These are phyloP conservation scores for Chenopodium berlandieri DNA, from an alignment of 148 eudicot species.

Conservation along the genomic window DNA sequence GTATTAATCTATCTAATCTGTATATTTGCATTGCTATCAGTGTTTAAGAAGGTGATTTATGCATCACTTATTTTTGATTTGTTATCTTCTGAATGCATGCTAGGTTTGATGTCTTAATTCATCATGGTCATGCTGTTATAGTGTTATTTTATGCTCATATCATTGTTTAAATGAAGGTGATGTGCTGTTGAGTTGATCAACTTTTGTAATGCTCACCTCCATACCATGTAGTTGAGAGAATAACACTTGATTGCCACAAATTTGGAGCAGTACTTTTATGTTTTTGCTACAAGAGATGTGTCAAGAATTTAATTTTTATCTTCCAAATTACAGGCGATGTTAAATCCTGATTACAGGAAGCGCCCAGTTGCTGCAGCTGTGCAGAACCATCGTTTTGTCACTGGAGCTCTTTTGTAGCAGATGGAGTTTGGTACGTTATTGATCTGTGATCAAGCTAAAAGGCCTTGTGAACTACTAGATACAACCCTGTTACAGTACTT, in stretches of 20 bases:
- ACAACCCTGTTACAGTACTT: background rate
- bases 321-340: slow-evolving; percentile 63
- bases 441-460: background rate
- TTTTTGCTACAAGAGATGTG: background rate
- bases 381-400: slow-evolving; percentile 74
- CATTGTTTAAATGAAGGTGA: background rate
- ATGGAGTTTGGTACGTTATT: background rate
- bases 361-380: slow-evolving; percentile 93
- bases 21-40: background rate
- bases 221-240: background rate
- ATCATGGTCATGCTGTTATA: background rate
- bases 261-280: background rate
- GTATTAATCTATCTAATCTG: too few relatives aligned
- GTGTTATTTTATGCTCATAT: background rate
- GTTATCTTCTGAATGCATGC: background rate
- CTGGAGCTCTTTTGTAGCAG: slow-evolving; percentile 52
- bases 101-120: background rate
- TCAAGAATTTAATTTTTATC: background rate
- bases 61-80: background rate
- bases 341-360: slow-evolving; percentile 75
- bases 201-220: background rate
- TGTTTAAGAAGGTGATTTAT: background rate
- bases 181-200: background rate
- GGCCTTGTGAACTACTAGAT: background rate
- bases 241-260: background rate